Evolutionary conservation across 768 basidiomycete genomes (phyloP), one percentile per base, ranked within the genome.

Genomic region (Podaxis carcinomalis): DNA sequence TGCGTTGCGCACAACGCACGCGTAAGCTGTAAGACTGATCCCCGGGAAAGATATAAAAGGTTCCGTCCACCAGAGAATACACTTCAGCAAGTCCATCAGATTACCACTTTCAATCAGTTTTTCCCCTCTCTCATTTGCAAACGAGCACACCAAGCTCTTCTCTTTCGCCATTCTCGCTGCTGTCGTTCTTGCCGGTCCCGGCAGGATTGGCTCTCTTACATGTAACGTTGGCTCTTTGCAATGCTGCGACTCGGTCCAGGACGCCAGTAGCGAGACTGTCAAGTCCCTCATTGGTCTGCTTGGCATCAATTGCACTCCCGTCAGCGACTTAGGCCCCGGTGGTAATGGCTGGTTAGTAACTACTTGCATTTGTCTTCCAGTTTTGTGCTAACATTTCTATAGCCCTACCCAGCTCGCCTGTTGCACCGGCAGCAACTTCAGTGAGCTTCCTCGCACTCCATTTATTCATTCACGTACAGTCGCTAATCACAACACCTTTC

Each of bases 391-490:
- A 35, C 39, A 9, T 32, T 47, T 40, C 23, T 32, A 57, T 46
- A 72, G 69, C 66, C 46, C 66, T 61, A 60, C 68, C 4, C 65
- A 70, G 14, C 59, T 68, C 19, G 70, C 70, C 32, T 73, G 71
- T 66, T 71, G 70, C 65, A 64, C 64, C 9, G 61, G 67, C 57
- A 67, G 69, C 63, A 59, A 44, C 37, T 69, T 67, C 65, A 62
- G 69, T 69, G 58, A 61, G 35, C 11, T 25, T 40, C 21, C 32
- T n/a, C 49, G 4, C 19, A 21, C 13, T 51, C 5, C 7, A 19
- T 7, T 11, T 23, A 23, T 47, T 47, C 16, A n/a, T 21, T 19
- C 14, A 19, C 1, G 16, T 47, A 9, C 9, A 32, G 32, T 32
- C 32, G 9, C 46, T 47, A 23, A 23, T 16, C 19, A 47, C 46